These are phyloP conservation scores for Apiotrichum domesticum DNA, from an alignment of 1,284 basidiomycete genomes.

Conservation along the genomic window DNA sequence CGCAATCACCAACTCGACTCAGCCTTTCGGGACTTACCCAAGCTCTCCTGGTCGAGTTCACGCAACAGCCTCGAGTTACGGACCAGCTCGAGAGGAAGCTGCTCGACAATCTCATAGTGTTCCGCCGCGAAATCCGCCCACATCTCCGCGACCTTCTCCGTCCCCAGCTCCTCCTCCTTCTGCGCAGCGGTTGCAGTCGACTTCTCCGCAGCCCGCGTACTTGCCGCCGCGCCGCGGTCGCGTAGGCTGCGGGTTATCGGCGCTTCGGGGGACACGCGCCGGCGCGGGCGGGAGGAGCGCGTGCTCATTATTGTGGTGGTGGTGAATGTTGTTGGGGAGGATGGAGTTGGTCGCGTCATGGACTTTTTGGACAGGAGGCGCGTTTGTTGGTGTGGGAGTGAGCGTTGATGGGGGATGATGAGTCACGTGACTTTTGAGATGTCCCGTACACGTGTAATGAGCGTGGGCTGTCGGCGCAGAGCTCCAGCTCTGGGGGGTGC, in stretches of 20 bases:
- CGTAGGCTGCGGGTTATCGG: too few species aligned
- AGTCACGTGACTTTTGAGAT: too few species aligned
- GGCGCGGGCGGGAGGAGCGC: background rate
- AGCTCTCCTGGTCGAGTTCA: slow-evolving; percentile 72
- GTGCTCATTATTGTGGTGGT: background rate
- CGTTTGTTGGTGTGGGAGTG: too few species aligned
- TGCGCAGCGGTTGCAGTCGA: background rate
- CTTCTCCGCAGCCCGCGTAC: background rate
- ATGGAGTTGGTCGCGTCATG: too few species aligned
- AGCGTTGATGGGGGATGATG: too few species aligned
- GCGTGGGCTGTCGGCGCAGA: too few species aligned
- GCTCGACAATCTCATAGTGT: slow-evolving; percentile 76
- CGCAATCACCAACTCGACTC: too few species aligned
- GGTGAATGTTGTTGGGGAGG: too few species aligned
- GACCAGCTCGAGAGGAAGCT: slow-evolving; percentile 75
- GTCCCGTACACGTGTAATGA: too few species aligned
- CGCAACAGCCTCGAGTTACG: slow-evolving; percentile 69
- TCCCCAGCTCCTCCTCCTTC: slow-evolving; percentile 11
- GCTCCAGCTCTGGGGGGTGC: too few species aligned
- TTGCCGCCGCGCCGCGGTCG: background rate
- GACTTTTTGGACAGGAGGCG: too few species aligned
- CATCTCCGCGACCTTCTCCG: slow-evolving; percentile 49
- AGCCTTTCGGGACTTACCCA: slow-evolving; percentile 50
- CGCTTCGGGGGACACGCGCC: background rate
- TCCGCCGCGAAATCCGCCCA: slow-evolving; percentile 75